Conservation (phyloP, 352 stramenopile genomes). For the Blastocystis sp. region DNA sequence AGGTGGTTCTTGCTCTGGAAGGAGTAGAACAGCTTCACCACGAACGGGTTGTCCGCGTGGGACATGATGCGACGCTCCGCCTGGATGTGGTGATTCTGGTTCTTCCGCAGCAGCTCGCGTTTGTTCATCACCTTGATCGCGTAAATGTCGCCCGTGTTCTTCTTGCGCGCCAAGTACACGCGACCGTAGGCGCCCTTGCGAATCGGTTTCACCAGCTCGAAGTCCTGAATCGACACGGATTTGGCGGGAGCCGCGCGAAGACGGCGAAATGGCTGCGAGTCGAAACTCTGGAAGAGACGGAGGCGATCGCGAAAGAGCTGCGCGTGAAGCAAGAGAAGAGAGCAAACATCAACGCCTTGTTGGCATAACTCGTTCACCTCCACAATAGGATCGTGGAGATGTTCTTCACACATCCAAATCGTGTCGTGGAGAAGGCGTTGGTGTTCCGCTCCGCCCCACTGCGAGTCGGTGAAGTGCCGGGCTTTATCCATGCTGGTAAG, state of each 20-base stretch:
- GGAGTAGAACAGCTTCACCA: constrained; percentile 85
- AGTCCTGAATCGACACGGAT: constrained; percentile 74
- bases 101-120: constrained; percentile 82
- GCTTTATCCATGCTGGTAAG: background rate
- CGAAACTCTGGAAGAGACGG: background rate
- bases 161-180: constrained; percentile 82
- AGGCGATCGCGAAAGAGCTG: background rate
- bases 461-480: background rate
- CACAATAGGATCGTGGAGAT: constrained; percentile 7
- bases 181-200: constrained; percentile 84
- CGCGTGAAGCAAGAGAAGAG: background rate
- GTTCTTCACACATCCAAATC: background rate
- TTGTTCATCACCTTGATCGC: constrained; percentile 86
- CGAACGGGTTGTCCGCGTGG: constrained; percentile 82
- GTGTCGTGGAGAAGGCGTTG: background rate
- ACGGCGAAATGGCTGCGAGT: background rate
- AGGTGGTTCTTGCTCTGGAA: constrained; percentile 84
- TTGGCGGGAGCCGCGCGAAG: background rate
- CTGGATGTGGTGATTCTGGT: constrained; percentile 82
- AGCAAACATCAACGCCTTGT: background rate
- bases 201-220: constrained; percentile 84
- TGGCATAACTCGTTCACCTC: background rate
- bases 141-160: constrained; percentile 83
- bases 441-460: background rate
- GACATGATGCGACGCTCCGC: constrained; percentile 84